Evolutionary conservation across 805 yeast genomes (phyloP), one percentile per base, ranked within the genome.

Genomic region (Myxozyma lipomycoides): DNA sequence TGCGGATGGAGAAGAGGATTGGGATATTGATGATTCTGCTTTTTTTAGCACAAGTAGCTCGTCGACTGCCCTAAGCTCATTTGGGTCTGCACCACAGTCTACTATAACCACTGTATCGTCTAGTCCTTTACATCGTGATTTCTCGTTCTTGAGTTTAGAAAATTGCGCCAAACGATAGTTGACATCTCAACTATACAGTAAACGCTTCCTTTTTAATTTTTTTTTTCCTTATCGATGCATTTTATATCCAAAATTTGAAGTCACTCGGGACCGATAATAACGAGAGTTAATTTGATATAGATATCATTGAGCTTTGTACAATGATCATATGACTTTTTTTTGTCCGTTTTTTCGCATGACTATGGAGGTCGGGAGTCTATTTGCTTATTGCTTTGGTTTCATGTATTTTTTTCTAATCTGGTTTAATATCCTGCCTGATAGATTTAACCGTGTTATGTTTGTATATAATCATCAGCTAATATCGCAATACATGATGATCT

Each of bases 21-120:
- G 58, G 58, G 61, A 58, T 23, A 57, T 58, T 25, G 61, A 58
- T 37, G 61, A 55, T 25, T 47, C 48, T 24, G 46, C 39, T 23
- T 49, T 56, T 32, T 56, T 56, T 45, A 40, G 48, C 30, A 40
- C 39, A 15, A 44, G 51, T 23, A 23, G 46, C n/a, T 43, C 52
- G 25, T 41, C 52, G 28, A 46, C 51, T 19, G 28, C 34, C 28
- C 17, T 53, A 46, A 51, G 56, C 40, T 45, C 52, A 12, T 15
- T 45, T 19, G 46, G 52, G 17, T 42, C 43, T n/a, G 56, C 56
- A n/a, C 48, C 52, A n/a, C 55, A 53, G 42, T 40, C 49, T 7
- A 43, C 54, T 9, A 45, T 51, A 7, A 52, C 55, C 15, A 53
- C 58, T 19, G 58, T 43, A 9, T 40, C 58, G 23, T 53, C 58